Base-by-base conservation (phyloP, 78 protist species). In the Chrysochromulina parva region DNA sequence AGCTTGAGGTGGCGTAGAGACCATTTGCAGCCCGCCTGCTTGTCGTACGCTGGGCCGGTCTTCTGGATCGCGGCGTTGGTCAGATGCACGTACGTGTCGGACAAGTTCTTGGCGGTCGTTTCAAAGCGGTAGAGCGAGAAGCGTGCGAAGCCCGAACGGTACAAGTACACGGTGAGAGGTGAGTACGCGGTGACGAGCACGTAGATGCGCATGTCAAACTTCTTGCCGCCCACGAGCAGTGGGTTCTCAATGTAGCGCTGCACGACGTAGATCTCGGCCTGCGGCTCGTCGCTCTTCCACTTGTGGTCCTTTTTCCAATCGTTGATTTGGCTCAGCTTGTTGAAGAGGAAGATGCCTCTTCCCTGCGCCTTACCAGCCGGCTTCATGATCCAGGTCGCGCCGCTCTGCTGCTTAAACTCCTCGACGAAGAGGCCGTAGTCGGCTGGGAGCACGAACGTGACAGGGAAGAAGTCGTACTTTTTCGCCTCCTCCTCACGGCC, bases 41-140 rank as follows among this genome's bases (percentile, higher is more conserved):
- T 13, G 13, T 58, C 62, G 76, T 74, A 90, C 20, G 66, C 88
- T 10, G 89, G 78, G 9, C 65, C 89, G 10, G 92, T 89, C 81
- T 97, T 97, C 88, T 97, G 97, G 24, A 97, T 71, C 22, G 98
- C 96, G 22, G 92, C 97, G 90, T 97, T 97, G 59, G 98, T 97
- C 38, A 97, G 93, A 59, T 97, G 98, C 20, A 97, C 76, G 52
- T 62, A 69, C 13, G 58, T 20, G 76, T 95, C 93, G 48, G 76
- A 88, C 53, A 94, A 2, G n/a, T 88, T n/a, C 73, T 10, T 93
- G 71, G 54, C 20, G 81, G 88, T 88, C 48, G 62, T 58, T 48
- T 24, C n/a, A 85, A 57, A 76, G 53, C 89, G 53, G 69, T 28
- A 66, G 65, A 10, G 3, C 10, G 95, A 87, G 92, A 96, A 96